Conservation (phyloP, 176 grass and related monocot species). For the Musa itinerans region DNA sequence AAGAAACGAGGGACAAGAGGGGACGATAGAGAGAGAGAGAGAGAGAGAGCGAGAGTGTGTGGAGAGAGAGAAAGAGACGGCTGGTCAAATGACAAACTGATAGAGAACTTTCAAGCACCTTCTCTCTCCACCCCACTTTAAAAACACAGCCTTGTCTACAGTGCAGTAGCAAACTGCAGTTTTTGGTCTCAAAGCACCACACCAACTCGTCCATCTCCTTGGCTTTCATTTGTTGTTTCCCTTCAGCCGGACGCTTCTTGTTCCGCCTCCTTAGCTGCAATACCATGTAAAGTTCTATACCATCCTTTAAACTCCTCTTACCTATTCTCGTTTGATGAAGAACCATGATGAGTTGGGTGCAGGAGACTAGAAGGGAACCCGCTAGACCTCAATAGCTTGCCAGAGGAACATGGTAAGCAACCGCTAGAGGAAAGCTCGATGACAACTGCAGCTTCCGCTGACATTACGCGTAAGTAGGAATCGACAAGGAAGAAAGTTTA, state of each 20-base stretch:
- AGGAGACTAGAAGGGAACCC: conserved; percentile 78
- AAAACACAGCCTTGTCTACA: conserved; percentile 17
- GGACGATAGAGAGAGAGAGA: conserved; percentile 17
- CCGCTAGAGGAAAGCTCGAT: conserved; percentile 65
- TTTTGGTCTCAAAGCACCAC: conserved; percentile 31
- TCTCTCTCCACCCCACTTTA: not conserved
- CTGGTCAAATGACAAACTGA: conserved; percentile 62
- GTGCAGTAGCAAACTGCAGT: conserved; percentile 59
- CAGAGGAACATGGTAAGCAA: conserved; percentile 81
- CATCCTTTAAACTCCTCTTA: not conserved
- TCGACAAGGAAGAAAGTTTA: too few species aligned
- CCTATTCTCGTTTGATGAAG: not conserved
- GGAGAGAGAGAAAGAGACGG: conserved; percentile 81
- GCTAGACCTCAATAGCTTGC: conserved; percentile 86
- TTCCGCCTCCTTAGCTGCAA: conserved; percentile 22
- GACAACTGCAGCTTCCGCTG: conserved; percentile 64
- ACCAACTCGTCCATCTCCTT: not conserved
- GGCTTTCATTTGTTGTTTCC: not conserved
- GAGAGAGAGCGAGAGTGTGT: not conserved
- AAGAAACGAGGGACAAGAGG: not conserved
- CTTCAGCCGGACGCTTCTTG: conserved; percentile 24
- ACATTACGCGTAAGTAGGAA: conserved; percentile 18
- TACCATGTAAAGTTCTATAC: not conserved
- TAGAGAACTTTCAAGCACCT: conserved; percentile 82
- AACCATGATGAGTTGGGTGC: conserved; percentile 1